Evolutionary conservation across 768 basidiomycete species (phyloP), one percentile per base, ranked within the genome.

Genomic region (Tylopilus cervinicoccineus): DNA sequence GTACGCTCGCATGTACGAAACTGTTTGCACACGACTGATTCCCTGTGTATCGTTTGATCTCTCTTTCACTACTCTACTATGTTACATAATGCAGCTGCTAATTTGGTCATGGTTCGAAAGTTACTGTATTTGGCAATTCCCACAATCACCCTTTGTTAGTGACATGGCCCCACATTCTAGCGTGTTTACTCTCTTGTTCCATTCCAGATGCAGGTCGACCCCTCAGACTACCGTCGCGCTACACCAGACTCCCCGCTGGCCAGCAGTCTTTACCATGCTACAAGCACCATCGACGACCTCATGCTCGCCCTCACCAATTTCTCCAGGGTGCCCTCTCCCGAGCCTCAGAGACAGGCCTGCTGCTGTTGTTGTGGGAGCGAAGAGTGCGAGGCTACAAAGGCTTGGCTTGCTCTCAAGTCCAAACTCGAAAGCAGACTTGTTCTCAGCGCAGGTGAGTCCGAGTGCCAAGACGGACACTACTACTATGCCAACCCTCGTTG

Each of bases 391-490:
- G 77, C 82, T 40, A 71, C 78, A 36, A 76, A 70, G 65, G 69
- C 76, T 9, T 90, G 90, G 83, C 51, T 77, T 17, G 73, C 72
- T 29, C 70, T 80, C 44, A 89, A 85, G 70, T 73, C 79, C 39
- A 80, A 79, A 63, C 68, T 95, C 22, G 89, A 93, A 70, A 82
- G 77, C 51, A 73, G 88, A 47, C 72, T 96, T 53, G 80, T 85
- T 48, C 74, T 95, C 47, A 91, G 91, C 64, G 93, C 90, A 60
- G 91, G 93, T 93, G 60, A 59, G 86, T 74, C 28, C 24, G 20
- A 45, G 43, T 27, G 31, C 38, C 51, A 36, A 13, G 24, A 16
- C n/a, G 43, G 47, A 29, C 42, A 22, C 38, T 20, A 22, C n/a
- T n/a, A 28, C 24, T 29, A 38, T 41, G 31, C 32, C 53, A 44